Evolutionary conservation across 495 filamentous ascomycete genomes (phyloP), one percentile per base, ranked within the genome.

Genomic region (Entonaema liquescens): DNA sequence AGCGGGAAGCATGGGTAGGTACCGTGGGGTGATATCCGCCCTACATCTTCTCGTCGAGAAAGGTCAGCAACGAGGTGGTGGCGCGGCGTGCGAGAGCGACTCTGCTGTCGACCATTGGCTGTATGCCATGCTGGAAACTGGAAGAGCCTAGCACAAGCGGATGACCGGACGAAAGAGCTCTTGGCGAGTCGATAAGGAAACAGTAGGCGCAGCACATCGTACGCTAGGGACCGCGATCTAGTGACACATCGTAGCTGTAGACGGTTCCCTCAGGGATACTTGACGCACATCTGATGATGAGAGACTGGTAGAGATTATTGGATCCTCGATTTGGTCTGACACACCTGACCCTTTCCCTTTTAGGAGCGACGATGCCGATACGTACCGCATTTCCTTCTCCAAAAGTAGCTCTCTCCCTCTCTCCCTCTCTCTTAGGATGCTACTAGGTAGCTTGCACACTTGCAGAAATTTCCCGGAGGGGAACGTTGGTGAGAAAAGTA

Each of bases 151-250:
- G 67, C 67, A 74, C 71, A 67, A 67, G 71, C 71, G 67, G 67
- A 67, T 70, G 66, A 70, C 71, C 71, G 71, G 65, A 59, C 70
- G 56, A 49, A 13, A 17, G 11, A 50, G 31, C 70, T 66, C 70
- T 73, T 73, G 70, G 70, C 70, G 65, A 73, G 70, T 73, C 70
- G 70, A 73, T 69, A 73, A 73, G 70, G 70, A 59, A 66, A 65
- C 61, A 57, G 61, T 73, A 68, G 65, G 70, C 70, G 70, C 70
- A 66, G 70, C 57, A 59, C 33, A 62, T 62, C 70, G 65, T 65
- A 66, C 70, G 70, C 70, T 73, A 73, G 25, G 67, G 65, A 65
- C 57, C 58, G 70, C 70, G 70, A 73, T 73, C 70, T 69, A 73
- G 61, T 73, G 70, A 69, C 59, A 73, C 70, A 66, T 73, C 65